phyloP scores from a whole-genome alignment of 768 basidiomycete genomes.

The Kwoniella dendrophila region DNA sequence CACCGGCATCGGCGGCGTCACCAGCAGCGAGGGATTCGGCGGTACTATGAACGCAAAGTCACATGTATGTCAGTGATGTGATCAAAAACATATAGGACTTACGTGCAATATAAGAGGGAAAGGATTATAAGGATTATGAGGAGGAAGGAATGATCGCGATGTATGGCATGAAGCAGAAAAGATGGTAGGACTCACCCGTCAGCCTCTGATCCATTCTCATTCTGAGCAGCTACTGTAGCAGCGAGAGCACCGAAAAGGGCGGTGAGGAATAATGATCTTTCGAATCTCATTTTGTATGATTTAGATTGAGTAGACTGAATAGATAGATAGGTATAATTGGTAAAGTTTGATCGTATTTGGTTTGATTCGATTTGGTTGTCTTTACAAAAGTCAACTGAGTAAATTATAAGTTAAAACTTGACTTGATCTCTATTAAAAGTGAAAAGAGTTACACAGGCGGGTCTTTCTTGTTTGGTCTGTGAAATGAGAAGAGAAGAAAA shows the following conservation, averaged over 20 bases:
- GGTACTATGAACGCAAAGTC: neutral
- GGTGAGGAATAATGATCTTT: constrained; percentile 21
- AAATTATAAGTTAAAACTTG: neutral
- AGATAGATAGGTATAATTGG: neutral
- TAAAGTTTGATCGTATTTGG: neutral
- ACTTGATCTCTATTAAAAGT: neutral
- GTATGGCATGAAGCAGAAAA: neutral
- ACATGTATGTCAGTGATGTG: neutral
- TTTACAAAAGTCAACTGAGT: constrained; percentile 12
- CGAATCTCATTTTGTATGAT: constrained; percentile 17
- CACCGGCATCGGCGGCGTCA: constrained; percentile 1
- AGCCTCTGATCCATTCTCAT: constrained; percentile 17
- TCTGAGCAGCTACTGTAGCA: constrained; percentile 17
- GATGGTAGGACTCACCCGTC: constrained; percentile 13
- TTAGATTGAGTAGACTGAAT: neutral
- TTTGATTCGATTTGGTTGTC: constrained; percentile 3
- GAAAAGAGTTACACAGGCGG: neutral
- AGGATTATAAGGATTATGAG: neutral
- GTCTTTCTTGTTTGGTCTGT: neutral
- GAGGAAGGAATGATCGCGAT: neutral
- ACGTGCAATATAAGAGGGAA: neutral
- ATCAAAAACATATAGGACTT: neutral
- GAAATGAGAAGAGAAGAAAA: constrained; percentile 6
- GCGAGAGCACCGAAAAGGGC: constrained; percentile 21
- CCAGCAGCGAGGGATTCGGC: constrained; percentile 1